phyloP scores from a whole-genome alignment of 345 rosid species.

The Viola odorata region DNA sequence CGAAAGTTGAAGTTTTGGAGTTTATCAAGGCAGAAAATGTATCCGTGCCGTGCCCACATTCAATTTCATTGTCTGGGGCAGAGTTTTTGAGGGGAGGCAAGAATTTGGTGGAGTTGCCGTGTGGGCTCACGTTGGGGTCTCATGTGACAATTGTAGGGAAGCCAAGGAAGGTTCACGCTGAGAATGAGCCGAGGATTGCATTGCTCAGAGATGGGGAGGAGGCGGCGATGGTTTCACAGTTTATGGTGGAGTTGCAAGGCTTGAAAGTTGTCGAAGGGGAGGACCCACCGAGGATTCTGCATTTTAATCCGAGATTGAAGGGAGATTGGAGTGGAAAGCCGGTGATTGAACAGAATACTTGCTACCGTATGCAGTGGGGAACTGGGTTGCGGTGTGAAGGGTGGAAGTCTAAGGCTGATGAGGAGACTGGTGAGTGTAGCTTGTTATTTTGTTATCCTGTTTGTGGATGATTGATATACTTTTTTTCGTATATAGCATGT shows the following conservation, averaged over 20 bases:
- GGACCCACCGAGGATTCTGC: slow-evolving; percentile 91
- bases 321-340: slow-evolving; percentile 89
- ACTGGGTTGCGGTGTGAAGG: slow-evolving; percentile 77
- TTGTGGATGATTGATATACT: too few species aligned
- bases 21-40: slow-evolving; percentile 18
- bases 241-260: slow-evolving; percentile 79
- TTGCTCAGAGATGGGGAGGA: slow-evolving; percentile 39
- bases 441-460: not conserved
- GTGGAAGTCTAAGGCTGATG: slow-evolving; percentile 66
- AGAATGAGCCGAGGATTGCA: slow-evolving; percentile 52
- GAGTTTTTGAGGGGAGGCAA: slow-evolving; percentile 45
- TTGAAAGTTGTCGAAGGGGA: slow-evolving; percentile 84
- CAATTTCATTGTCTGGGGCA: slow-evolving; percentile 51
- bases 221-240: slow-evolving; percentile 65
- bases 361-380: slow-evolving; percentile 97
- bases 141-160: slow-evolving; percentile 80
- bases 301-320: slow-evolving; percentile 81
- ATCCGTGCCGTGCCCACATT: slow-evolving; percentile 56
- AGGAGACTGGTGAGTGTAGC: slow-evolving; percentile 64
- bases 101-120: slow-evolving; percentile 57
- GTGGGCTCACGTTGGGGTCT: slow-evolving; percentile 85
- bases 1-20: slow-evolving; percentile 19
- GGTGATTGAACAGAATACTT: slow-evolving; percentile 91
- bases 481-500: too few species aligned
- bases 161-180: slow-evolving; percentile 61